Evolutionary conservation across 2,329 filamentous ascomycete genomes (phyloP).

Genomic region (Tolypocladium guangdongense): DNA sequence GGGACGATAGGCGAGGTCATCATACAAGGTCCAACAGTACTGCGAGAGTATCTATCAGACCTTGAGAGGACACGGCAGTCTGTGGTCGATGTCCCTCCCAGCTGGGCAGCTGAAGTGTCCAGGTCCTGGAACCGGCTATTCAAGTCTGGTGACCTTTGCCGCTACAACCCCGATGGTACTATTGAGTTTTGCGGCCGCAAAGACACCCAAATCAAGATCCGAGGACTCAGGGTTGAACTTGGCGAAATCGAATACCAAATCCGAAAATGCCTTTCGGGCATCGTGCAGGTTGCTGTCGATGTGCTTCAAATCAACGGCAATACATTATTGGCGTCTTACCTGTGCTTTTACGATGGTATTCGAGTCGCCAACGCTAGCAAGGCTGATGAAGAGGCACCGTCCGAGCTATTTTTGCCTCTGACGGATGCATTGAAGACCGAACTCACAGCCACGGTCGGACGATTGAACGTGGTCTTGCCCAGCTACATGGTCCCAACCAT

Average conservation of each 20-base stretch:
- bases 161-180: background rate
- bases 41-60: constrained; percentile 3
- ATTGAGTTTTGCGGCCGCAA: background rate
- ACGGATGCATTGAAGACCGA: too few relatives aligned
- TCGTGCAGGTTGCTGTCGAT: background rate
- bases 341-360: too few relatives aligned
- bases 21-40: constrained; percentile 4
- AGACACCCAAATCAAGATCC: background rate
- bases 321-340: background rate
- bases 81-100: background rate
- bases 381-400: too few relatives aligned
- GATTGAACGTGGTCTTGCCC: too few relatives aligned
- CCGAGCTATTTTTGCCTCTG: too few relatives aligned
- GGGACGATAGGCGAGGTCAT: constrained; percentile 5
- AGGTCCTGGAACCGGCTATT: background rate
- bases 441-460: too few relatives aligned
- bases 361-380: too few relatives aligned
- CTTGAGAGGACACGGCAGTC: background rate
- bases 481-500: constrained; percentile 1
- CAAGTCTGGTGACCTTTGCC: background rate
- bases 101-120: background rate
- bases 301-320: background rate
- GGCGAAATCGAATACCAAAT: background rate
- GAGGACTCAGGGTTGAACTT: background rate
- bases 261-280: background rate